Evolutionary conservation across 2,329 filamentous ascomycete genomes (phyloP), one percentile per base, ranked within the genome.

Genomic region (Metarhizium rileyi): DNA sequence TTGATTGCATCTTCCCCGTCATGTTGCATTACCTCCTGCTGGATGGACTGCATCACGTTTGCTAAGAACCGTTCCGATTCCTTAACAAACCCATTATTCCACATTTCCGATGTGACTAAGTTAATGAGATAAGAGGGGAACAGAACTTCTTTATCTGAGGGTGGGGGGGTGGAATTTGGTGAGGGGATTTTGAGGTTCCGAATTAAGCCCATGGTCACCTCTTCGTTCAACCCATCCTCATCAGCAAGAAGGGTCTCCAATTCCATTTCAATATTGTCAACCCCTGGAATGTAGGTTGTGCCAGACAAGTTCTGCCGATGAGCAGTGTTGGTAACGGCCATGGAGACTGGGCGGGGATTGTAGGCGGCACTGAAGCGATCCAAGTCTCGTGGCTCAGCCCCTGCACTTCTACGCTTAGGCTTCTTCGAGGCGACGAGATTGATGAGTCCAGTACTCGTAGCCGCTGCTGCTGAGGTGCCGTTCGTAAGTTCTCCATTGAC

Each of bases 41-140:
- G 93, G 62, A 98, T 97, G 7, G 90, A 95, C 70, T 97, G 93
- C 93, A 98, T 98, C 56, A 98, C 93, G 62, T 97, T 98, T 63
- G 93, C 93, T 55, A 98, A 77, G 80, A 98, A 98, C 49, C 91
- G 87, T 71, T 98, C 93, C 4, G 93, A 97, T 70, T 98, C 93
- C 75, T 98, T 98, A 60, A 98, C 93, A 64, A 96, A 98, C 44
- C 93, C 93, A 61, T 98, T 98, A 75, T 98, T 98, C 93, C 93
- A 98, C 93, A 98, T 98, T 73, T 98, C 93, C 16, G 90, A 97
- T 12, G 93, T 98, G 55, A 98, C 93, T 53, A 98, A 78, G 69
- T 98, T 98, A 75, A 98, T 98, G 60, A 98, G 83, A 68, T 97
- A 98, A 9, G 93, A 91, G 30, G 93, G 93, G 84, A 98, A 98